These are phyloP conservation scores for Truncatella angustata DNA, from an alignment of 2,329 filamentous ascomycete species.

Conservation along the genomic window DNA sequence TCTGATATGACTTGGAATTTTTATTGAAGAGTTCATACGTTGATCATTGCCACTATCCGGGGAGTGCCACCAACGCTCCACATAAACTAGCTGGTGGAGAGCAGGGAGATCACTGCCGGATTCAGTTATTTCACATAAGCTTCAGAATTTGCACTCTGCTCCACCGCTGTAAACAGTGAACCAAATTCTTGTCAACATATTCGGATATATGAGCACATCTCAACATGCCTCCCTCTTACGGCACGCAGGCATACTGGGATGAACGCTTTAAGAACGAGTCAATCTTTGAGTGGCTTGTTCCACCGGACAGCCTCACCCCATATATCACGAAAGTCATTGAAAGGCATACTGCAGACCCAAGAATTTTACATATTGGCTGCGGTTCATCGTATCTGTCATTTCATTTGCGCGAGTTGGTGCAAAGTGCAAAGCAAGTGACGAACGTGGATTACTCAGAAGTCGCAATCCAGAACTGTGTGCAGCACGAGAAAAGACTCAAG, in stretches of 20 bases:
- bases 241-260: slow-evolving; percentile 9
- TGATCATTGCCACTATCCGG: no score
- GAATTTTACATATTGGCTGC: slow-evolving; percentile 8
- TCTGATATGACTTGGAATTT: no score
- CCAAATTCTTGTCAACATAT: no score
- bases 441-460: slow-evolving; percentile 7
- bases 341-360: neutral
- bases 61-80: no score
- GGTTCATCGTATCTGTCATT: slow-evolving; percentile 9
- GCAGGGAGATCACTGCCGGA: no score
- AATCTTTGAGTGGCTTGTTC: slow-evolving; percentile 8
- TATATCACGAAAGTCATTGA: neutral
- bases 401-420: neutral
- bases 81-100: no score
- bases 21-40: no score
- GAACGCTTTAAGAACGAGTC: slow-evolving; percentile 3
- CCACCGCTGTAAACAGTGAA: no score
- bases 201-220: no score
- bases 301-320: slow-evolving; percentile 2
- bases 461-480: neutral
- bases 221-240: slow-evolving; percentile 10
- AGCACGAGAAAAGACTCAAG: neutral
- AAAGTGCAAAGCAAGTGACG: neutral
- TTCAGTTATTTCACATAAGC: no score
- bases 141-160: no score